These are phyloP conservation scores for Colletotrichum ledebouriae DNA, from an alignment of 2,329 filamentous ascomycete genomes.

Conservation along the genomic window DNA sequence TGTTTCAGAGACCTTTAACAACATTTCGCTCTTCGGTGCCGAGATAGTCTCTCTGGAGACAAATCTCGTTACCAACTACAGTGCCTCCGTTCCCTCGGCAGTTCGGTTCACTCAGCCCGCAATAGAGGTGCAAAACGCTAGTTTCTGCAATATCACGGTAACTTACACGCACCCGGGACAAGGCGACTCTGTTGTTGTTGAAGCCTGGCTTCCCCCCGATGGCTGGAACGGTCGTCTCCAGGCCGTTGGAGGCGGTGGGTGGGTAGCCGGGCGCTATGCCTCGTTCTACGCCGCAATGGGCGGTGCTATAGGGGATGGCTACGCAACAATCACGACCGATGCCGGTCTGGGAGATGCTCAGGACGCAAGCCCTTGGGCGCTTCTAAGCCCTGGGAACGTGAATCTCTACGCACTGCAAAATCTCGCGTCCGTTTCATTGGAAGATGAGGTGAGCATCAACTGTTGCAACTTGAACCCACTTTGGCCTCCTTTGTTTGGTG, in stretches of 20 bases:
- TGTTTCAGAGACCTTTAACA: not conserved
- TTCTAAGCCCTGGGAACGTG: constrained; percentile 40
- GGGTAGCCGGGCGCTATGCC: constrained; percentile 42
- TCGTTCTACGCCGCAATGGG: constrained; percentile 41
- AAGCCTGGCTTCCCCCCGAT: constrained; percentile 46
- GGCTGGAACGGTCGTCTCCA: constrained; percentile 50
- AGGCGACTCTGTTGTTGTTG: constrained; percentile 45
- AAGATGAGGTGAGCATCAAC: constrained; percentile 46
- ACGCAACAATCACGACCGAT: constrained; percentile 44
- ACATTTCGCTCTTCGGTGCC: constrained; percentile 13
- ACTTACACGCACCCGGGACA: constrained; percentile 47
- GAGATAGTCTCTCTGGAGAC: constrained; percentile 6
- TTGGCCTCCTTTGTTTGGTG: no score
- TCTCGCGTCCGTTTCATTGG: constrained; percentile 52
- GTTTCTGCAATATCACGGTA: constrained; percentile 49
- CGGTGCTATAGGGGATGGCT: constrained; percentile 43
- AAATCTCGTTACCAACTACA: constrained; percentile 21
- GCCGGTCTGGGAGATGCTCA: constrained; percentile 38
- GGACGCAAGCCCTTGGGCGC: constrained; percentile 29
- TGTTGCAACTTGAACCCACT: no score
- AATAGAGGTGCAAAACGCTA: constrained; percentile 24
- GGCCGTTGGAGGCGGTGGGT: constrained; percentile 50
- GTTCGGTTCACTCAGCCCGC: constrained; percentile 23
- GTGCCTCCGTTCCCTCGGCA: not conserved
- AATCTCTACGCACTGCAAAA: constrained; percentile 49